phyloP scores from a whole-genome alignment of 164 flowering plant genomes.

The Vitis amurensis region DNA sequence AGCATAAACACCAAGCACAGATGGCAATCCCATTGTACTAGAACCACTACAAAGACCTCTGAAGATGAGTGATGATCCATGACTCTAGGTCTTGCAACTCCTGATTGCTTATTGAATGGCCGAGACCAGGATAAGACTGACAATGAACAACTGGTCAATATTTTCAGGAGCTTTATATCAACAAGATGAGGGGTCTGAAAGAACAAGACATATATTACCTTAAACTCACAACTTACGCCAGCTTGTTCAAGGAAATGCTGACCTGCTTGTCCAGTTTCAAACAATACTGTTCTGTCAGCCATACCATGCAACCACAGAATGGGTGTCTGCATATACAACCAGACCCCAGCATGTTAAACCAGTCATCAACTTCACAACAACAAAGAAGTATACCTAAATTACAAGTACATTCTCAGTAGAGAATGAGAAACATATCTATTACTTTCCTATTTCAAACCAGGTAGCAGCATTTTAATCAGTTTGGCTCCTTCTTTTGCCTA shows the following conservation, averaged over 20 bases:
- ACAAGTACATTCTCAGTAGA: neutral
- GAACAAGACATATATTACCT: slow-evolving; percentile 45
- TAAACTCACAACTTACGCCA: slow-evolving; percentile 85
- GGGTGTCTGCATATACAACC: slow-evolving; percentile 65
- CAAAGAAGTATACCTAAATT: too few species aligned
- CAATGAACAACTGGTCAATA: neutral
- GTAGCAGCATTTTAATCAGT: too few species aligned
- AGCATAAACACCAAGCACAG: too few species aligned
- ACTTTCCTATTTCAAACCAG: too few species aligned
- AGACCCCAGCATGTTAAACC: neutral
- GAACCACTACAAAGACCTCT: slow-evolving; percentile 43
- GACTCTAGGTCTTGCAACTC: slow-evolving; percentile 67
- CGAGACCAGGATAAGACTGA: slow-evolving; percentile 90
- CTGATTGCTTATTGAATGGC: slow-evolving; percentile 77
- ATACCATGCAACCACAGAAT: slow-evolving; percentile 90
- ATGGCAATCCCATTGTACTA: too few species aligned
- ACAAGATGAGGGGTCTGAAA: neutral
- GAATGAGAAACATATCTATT: too few species aligned
- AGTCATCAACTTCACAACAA: neutral
- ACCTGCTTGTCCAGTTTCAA: slow-evolving; percentile 95
- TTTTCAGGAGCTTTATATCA: neutral
- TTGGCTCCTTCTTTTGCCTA: too few species aligned
- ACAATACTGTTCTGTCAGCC: slow-evolving; percentile 74
- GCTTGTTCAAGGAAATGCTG: slow-evolving; percentile 80
- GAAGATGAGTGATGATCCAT: slow-evolving; percentile 75